These are phyloP conservation scores for Triticum dicoccoides DNA, from an alignment of 176 grass and related monocot species.

Conservation along the genomic window DNA sequence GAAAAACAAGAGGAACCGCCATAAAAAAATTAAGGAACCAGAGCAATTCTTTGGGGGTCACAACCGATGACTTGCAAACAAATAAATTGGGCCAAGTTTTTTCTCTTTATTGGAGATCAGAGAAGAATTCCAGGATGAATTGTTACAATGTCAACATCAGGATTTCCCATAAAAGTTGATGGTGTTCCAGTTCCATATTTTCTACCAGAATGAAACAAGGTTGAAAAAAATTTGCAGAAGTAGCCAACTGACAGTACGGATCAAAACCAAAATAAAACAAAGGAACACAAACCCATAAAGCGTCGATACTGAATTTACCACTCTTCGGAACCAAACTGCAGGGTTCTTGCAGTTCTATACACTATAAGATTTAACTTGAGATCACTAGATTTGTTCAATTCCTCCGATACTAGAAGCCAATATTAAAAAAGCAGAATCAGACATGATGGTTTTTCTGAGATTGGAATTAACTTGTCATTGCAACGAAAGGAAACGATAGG, in stretches of 20 bases:
- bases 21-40: neutral
- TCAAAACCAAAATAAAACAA: neutral
- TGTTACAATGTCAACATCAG: neutral
- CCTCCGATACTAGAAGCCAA: too few relatives aligned
- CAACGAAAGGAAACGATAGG: neutral
- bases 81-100: neutral
- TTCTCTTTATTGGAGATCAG: neutral
- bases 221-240: too few relatives aligned
- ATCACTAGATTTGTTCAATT: too few relatives aligned
- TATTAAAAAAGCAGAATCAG: too few relatives aligned
- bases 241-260: neutral
- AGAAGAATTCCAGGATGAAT: too few relatives aligned
- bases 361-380: neutral
- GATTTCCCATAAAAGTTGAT: neutral
- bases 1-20: neutral
- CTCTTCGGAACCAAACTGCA: neutral
- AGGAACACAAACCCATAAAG: neutral
- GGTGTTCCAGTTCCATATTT: too few relatives aligned
- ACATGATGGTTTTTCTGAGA: neutral
- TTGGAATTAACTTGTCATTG: neutral
- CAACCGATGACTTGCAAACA: neutral
- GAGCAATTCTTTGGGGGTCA: neutral
- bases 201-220: too few relatives aligned
- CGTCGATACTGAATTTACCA: too few relatives aligned
- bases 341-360: neutral